A percentile compares a stretch with the other conserved stretches of the same genome.
These are phyloP conservation scores for Globisporangium spinosum DNA, from an alignment of 352 stramenopile species.

Conservation along the genomic window DNA sequence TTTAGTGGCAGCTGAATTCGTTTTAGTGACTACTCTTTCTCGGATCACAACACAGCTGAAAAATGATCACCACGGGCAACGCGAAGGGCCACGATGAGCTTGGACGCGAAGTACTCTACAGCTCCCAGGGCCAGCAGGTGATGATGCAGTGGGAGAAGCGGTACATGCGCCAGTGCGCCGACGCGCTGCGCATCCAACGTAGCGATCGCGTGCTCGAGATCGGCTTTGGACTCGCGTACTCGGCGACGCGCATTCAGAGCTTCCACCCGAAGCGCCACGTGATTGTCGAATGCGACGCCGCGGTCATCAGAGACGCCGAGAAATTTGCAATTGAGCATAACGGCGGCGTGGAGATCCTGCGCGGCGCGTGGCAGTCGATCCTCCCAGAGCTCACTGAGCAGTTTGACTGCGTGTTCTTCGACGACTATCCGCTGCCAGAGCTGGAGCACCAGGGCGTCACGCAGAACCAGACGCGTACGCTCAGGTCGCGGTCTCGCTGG, in stretches of 20 bases:
- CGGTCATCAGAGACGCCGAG: conserved; percentile 41
- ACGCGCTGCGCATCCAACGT: conserved; percentile 44
- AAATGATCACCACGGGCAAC: conserved; percentile 46
- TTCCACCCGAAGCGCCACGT: conserved; percentile 50
- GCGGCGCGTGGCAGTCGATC: conserved; percentile 66
- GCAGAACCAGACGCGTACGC: conserved; percentile 13
- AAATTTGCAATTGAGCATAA: conserved; percentile 38
- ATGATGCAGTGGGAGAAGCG: conserved; percentile 88
- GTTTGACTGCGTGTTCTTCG: conserved; percentile 83
- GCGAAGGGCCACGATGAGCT: conserved; percentile 36
- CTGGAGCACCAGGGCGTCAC: conserved; percentile 26
- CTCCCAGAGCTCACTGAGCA: conserved; percentile 36
- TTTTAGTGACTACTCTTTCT: neutral
- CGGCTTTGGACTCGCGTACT: conserved; percentile 84
- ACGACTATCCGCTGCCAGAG: conserved; percentile 75
- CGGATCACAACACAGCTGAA: too few species aligned
- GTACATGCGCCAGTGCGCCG: conserved; percentile 80
- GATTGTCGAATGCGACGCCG: conserved; percentile 78
- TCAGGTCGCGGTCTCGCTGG: conserved; percentile 43
- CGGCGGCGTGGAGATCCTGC: conserved; percentile 41
- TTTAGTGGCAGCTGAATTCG: neutral
- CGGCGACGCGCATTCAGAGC: conserved; percentile 62
- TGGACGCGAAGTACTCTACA: conserved; percentile 50
- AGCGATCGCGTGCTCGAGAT: conserved; percentile 77
- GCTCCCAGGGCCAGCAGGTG: conserved; percentile 73